phyloP scores from a whole-genome alignment of 768 basidiomycete species.

The Cubamyces lactineus region DNA sequence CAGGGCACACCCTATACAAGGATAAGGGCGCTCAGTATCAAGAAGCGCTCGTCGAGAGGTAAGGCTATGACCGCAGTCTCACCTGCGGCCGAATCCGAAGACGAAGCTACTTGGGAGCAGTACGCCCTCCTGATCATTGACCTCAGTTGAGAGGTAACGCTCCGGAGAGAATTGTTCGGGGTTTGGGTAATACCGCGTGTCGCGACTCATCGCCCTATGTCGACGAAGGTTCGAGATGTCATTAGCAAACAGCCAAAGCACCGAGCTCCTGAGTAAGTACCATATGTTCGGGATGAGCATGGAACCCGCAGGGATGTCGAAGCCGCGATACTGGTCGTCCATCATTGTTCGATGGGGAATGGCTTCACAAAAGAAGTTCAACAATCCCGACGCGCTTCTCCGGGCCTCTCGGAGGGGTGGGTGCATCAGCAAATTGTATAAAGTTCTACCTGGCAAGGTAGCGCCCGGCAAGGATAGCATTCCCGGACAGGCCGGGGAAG shows the following conservation, averaged over 20 bases:
- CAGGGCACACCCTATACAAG: conserved; percentile 52
- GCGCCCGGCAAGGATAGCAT: too few relatives aligned
- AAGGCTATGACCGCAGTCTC: not conserved
- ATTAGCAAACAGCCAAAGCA: too few relatives aligned
- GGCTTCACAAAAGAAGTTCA: conserved; percentile 11
- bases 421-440: too few relatives aligned
- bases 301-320: conserved; percentile 32
- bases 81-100: conserved; percentile 28
- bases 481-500: too few relatives aligned
- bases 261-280: conserved; percentile 1
- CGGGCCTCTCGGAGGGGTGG: too few relatives aligned
- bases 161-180: conserved; percentile 53
- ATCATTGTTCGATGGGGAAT: conserved; percentile 27
- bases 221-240: too few relatives aligned
- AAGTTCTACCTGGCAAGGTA: too few relatives aligned
- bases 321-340: conserved; percentile 35
- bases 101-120: conserved; percentile 19
- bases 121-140: not conserved
- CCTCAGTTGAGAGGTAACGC: conserved; percentile 28
- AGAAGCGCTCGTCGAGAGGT: not conserved
- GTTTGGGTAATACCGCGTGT: conserved; percentile 39
- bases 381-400: not conserved
- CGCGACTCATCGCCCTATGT: conserved; percentile 32
- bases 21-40: not conserved
- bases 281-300: conserved; percentile 31